phyloP scores from a whole-genome alignment of 305 asterid species.

The Solanum aculeatissimum region DNA sequence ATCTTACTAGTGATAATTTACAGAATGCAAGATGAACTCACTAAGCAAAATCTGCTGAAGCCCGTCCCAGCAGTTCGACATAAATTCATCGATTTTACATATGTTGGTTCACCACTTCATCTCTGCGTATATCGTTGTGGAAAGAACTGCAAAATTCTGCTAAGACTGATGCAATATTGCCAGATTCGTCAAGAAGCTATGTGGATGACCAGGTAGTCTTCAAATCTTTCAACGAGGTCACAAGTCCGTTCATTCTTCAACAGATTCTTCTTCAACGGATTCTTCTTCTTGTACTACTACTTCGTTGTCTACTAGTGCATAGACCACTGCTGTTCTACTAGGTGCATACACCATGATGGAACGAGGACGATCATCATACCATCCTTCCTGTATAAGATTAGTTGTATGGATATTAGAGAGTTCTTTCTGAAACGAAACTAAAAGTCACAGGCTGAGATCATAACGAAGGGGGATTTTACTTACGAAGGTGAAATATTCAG shows the following conservation, averaged over 20 bases:
- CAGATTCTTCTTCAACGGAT: constrained; percentile 2
- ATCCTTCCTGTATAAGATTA: constrained; percentile 48
- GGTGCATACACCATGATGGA: constrained; percentile 81
- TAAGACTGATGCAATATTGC: background rate
- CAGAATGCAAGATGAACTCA: background rate
- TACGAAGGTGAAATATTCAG: constrained; percentile 73
- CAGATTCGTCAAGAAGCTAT: background rate
- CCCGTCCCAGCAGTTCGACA: background rate
- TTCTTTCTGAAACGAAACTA: background rate
- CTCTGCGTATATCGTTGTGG: background rate
- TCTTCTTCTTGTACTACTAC: background rate
- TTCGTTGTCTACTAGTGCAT: constrained; percentile 25
- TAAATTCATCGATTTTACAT: background rate
- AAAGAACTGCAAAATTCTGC: background rate
- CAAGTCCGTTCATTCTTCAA: constrained; percentile 10
- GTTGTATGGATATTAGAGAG: background rate
- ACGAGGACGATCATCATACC: constrained; percentile 65
- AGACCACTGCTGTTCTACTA: constrained; percentile 82
- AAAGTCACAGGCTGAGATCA: background rate
- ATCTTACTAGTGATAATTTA: background rate
- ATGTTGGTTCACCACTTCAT: background rate
- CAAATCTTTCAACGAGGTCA: background rate
- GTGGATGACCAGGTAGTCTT: background rate
- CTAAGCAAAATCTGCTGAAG: background rate
- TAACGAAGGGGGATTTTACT: constrained; percentile 13